Evolutionary conservation across 305 asterid species (phyloP), one percentile per base, ranked within the genome.

Genomic region (Plantago coronopus): DNA sequence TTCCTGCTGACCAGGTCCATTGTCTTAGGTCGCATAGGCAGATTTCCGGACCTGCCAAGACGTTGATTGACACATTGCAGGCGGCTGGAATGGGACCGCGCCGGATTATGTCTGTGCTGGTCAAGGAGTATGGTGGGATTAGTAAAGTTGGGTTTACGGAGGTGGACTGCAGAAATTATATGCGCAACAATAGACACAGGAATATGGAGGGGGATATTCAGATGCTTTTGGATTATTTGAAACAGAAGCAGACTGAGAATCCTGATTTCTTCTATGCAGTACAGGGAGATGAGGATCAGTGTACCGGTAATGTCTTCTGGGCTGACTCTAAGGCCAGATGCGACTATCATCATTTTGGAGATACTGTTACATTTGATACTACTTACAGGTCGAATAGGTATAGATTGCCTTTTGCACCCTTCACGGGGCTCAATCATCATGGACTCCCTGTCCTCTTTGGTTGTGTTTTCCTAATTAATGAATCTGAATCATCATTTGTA

Each of bases 71-170:
- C 29, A 87, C 96, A 34, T 74, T 90, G 67, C 97, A 90, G 85
- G 97, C 96, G 64, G 97, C 97, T 50, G 97, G 97, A 57, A 87
- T 90, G 97, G 97, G 97, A 5, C 97, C 97, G 0, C 85, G 96
- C 1, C 76, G 93, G 80, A 90, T 90, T 48, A 90, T 90, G 97
- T 85, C 95, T 21, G 97, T 89, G 53, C 86, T 91, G 43, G 72
- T 91, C 54, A 91, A 88, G 77, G 97, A 91, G 85, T 88, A 91
- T 63, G 97, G 96, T 68, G 97, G 91, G 17, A 83, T 88, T 77
- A 85, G 86, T 76, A 88, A 84, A 71, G 97, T 91, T 16, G 97
- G 97, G 7, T 91, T 91, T 74, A 91, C 97, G 0, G 97, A 91
- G 77, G 97, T 91, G 64, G 97, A 91, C 64, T 91, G 97, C 69